phyloP scores from a whole-genome alignment of 2,329 filamentous ascomycete species.

The Fusarium incarnatum region DNA sequence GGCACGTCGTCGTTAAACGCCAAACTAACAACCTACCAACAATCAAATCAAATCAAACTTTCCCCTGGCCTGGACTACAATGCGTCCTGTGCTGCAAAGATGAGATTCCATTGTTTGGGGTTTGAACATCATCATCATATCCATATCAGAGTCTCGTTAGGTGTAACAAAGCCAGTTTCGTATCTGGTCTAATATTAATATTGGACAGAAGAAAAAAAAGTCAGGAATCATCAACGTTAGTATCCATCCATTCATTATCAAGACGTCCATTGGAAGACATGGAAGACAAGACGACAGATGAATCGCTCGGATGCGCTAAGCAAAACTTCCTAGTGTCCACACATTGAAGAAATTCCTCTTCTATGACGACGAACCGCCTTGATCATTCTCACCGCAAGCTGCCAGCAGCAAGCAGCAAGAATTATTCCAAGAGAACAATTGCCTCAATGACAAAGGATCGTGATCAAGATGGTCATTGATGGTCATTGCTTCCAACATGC shows the following conservation, averaged over 20 bases:
- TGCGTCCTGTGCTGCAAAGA: conserved; percentile 28
- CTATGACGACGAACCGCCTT: conserved; percentile 23
- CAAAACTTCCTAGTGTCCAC: conserved; percentile 5
- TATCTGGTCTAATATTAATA: conserved; percentile 1
- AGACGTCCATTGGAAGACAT: not conserved
- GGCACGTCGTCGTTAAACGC: conserved; percentile 20
- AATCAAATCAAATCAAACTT: conserved; percentile 21
- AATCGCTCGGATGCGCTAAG: conserved; percentile 13
- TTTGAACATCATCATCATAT: not conserved
- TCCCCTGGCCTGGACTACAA: conserved; percentile 22
- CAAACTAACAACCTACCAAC: conserved; percentile 11
- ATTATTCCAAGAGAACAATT: conserved; percentile 17
- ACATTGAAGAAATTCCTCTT: conserved; percentile 5
- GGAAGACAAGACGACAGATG: not conserved
- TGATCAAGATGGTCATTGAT: conserved; percentile 12
- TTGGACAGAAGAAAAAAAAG: not conserved
- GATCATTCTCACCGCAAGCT: conserved; percentile 18
- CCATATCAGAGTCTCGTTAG: conserved; percentile 4
- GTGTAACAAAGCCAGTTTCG: conserved; percentile 20
- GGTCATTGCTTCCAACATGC: not conserved
- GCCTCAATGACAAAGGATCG: conserved; percentile 10
- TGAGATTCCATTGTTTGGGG: conserved; percentile 9
- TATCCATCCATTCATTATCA: not conserved
- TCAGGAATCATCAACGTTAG: not conserved
- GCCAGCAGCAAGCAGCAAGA: not conserved